Conservation (phyloP, 176 grass and related monocot species). For the Alopecurus myosuroides region DNA sequence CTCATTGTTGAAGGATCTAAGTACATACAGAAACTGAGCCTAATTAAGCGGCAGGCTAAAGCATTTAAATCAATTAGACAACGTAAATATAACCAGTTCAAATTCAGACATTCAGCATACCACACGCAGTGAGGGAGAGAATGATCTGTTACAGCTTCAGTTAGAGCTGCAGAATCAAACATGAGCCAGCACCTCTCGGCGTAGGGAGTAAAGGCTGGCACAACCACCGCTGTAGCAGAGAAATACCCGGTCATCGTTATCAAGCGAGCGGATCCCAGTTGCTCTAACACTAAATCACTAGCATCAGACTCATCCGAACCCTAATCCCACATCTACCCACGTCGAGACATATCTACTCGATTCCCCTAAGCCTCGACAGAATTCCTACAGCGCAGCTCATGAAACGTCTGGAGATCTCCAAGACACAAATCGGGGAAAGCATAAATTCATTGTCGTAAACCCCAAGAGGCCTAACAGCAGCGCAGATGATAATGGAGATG, state of each 20-base stretch:
- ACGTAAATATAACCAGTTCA: conserved; percentile 45
- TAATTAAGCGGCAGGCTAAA: conserved; percentile 48
- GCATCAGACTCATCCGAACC: conserved; percentile 12
- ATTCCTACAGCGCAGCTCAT: conserved; percentile 9
- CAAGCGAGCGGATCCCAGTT: conserved; percentile 48
- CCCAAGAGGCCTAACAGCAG: not conserved
- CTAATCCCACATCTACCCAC: not conserved
- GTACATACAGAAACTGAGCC: conserved; percentile 51
- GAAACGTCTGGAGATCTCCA: not conserved
- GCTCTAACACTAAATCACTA: conserved; percentile 42
- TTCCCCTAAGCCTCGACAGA: conserved; percentile 3
- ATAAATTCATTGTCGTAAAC: not conserved
- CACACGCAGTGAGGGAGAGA: conserved; percentile 52
- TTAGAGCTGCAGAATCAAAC: conserved; percentile 52
- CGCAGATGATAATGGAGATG: not conserved
- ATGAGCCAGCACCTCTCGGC: conserved; percentile 43
- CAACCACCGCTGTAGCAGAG: conserved; percentile 57
- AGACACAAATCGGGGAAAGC: not conserved
- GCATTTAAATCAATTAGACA: conserved; percentile 45
- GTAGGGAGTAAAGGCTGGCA: conserved; percentile 37
- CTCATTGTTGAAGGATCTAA: conserved; percentile 57
- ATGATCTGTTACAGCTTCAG: conserved; percentile 49
- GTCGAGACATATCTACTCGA: conserved; percentile 18
- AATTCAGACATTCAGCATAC: conserved; percentile 65
- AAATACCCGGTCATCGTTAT: conserved; percentile 70